Evolutionary conservation across 2,329 filamentous ascomycete genomes (phyloP).

Genomic region (Pseudomassariella vexata): DNA sequence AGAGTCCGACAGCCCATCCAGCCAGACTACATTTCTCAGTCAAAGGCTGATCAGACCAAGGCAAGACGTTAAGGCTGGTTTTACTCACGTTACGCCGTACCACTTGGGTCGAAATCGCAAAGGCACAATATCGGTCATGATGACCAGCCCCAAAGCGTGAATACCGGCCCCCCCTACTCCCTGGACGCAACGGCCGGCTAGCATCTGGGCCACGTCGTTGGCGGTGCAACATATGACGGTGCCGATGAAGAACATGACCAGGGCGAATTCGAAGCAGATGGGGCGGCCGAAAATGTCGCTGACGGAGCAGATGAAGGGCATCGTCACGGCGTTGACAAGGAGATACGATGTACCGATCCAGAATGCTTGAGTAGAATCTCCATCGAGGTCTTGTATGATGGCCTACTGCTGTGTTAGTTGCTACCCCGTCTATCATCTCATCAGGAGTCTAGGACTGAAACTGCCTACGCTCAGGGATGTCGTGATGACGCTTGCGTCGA

Average conservation of each 20-base stretch:
- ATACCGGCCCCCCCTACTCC: slow-evolving; percentile 36
- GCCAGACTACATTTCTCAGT: slow-evolving; percentile 16
- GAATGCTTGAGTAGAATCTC: slow-evolving; percentile 17
- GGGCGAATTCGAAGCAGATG: slow-evolving; percentile 24
- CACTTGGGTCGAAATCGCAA: slow-evolving; percentile 34
- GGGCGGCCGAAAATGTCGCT: slow-evolving; percentile 29
- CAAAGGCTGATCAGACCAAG: not conserved
- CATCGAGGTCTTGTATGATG: slow-evolving; percentile 14
- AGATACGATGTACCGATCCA: slow-evolving; percentile 24
- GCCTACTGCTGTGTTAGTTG: no score
- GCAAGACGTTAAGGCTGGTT: not conserved
- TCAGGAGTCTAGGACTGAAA: not conserved
- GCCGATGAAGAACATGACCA: slow-evolving; percentile 35
- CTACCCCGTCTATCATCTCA: no score
- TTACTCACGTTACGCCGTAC: slow-evolving; percentile 29
- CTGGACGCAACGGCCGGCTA: slow-evolving; percentile 32
- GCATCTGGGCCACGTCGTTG: slow-evolving; percentile 24
- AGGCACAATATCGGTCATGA: slow-evolving; percentile 36
- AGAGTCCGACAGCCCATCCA: slow-evolving; percentile 34
- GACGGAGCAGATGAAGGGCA: slow-evolving; percentile 24
- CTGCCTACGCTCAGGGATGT: no score
- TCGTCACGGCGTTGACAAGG: slow-evolving; percentile 21
- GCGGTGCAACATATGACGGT: slow-evolving; percentile 33
- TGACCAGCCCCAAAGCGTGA: slow-evolving; percentile 32
- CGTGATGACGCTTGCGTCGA: slow-evolving; percentile 1